Conservation (phyloP, 2,329 filamentous ascomycete species). For the Chaetomiaceae sp. region DNA sequence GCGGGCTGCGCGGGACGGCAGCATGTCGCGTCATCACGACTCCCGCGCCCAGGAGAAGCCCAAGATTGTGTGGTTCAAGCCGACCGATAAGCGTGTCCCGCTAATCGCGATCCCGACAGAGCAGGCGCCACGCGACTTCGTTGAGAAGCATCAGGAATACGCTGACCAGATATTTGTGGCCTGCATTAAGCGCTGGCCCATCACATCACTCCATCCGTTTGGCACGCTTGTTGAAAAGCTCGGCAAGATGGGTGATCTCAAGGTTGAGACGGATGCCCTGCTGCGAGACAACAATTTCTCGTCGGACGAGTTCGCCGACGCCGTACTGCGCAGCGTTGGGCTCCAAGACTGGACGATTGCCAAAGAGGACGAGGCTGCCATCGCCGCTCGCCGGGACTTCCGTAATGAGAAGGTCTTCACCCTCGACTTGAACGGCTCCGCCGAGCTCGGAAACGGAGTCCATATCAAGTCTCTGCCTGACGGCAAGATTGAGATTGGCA, state of each 20-base stretch:
- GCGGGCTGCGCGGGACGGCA: constrained; percentile 82
- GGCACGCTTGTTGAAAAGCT: constrained; percentile 96
- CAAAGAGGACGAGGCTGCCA: constrained; percentile 71
- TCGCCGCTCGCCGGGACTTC: constrained; percentile 82
- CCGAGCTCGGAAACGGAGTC: constrained; percentile 86
- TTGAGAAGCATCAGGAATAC: constrained; percentile 97
- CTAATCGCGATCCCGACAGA: constrained; percentile 97
- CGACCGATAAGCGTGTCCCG: constrained; percentile 96
- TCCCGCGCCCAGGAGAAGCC: constrained; percentile 90
- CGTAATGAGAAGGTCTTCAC: constrained; percentile 85
- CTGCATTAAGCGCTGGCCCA: constrained; percentile 99
- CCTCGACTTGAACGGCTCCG: constrained; percentile 81
- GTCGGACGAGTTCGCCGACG: constrained; percentile 95
- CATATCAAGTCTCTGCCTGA: constrained; percentile 82
- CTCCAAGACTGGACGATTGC: constrained; percentile 86
- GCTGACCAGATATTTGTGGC: constrained; percentile 97
- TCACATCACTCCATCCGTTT: constrained; percentile 98
- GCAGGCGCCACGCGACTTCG: constrained; percentile 94
- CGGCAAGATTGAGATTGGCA: constrained; percentile 86
- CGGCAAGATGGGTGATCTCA: constrained; percentile 93
- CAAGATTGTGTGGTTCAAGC: constrained; percentile 99
- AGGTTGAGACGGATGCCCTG: constrained; percentile 95
- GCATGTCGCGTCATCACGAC: constrained; percentile 65
- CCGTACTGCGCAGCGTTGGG: constrained; percentile 86
- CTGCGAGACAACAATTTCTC: constrained; percentile 98